phyloP scores from a whole-genome alignment of 2,329 filamentous ascomycete genomes.

The Biscogniauxia marginata region DNA sequence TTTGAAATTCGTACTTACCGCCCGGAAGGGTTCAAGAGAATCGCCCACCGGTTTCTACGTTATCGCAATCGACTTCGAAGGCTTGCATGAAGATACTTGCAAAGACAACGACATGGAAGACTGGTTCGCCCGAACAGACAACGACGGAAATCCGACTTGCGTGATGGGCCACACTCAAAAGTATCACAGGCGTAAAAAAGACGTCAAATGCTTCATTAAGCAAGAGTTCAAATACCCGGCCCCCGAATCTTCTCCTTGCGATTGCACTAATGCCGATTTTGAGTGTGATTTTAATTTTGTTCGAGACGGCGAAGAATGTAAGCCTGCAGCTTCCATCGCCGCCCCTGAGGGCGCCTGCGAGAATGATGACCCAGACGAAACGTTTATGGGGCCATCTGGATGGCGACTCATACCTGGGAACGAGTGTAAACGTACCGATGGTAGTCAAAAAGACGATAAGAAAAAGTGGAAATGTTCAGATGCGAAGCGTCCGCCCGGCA shows the following conservation, averaged over 20 bases:
- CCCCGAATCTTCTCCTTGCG: constrained; percentile 70
- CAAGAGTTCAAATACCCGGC: constrained; percentile 78
- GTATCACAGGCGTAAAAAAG: constrained; percentile 80
- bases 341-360: constrained; percentile 74
- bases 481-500: constrained; percentile 43
- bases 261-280: constrained; percentile 81
- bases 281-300: constrained; percentile 96
- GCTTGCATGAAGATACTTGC: constrained; percentile 78
- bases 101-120: constrained; percentile 75
- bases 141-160: constrained; percentile 78
- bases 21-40: constrained; percentile 51
- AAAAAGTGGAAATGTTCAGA: constrained; percentile 77
- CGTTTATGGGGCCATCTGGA: constrained; percentile 81
- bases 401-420: constrained; percentile 90
- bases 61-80: constrained; percentile 80
- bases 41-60: constrained; percentile 55
- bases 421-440: constrained; percentile 61
- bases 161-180: constrained; percentile 95
- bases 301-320: constrained; percentile 67
- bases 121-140: constrained; percentile 82
- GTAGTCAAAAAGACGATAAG: constrained; percentile 66
- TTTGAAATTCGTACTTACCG: constrained; percentile 83
- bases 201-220: constrained; percentile 85
- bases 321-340: constrained; percentile 58
- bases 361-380: constrained; percentile 60